These are phyloP conservation scores for Rhododendron ovatum DNA, from an alignment of 148 eudicot genomes.

Conservation along the genomic window DNA sequence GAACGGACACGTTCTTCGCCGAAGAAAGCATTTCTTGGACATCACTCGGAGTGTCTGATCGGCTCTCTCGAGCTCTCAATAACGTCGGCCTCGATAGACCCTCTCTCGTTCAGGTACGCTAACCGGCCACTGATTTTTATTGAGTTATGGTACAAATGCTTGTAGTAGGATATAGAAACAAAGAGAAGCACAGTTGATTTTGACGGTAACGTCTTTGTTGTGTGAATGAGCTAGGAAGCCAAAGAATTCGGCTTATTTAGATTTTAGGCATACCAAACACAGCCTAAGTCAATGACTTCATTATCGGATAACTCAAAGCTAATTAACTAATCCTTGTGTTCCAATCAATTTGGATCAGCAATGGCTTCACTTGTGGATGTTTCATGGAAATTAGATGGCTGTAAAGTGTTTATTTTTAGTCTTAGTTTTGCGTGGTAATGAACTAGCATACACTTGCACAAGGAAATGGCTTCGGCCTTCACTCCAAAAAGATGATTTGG, in stretches of 20 bases:
- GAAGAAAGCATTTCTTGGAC: constrained; percentile 70
- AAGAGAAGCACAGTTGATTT: background rate
- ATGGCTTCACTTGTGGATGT: background rate
- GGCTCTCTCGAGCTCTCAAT: constrained; percentile 43
- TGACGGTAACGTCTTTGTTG: background rate
- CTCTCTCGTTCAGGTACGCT: constrained; percentile 65
- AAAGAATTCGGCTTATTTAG: background rate
- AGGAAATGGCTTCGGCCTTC: background rate
- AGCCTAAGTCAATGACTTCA: background rate
- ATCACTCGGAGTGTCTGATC: constrained; percentile 60
- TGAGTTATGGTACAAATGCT: background rate
- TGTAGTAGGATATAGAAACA: background rate
- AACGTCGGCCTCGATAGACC: constrained; percentile 55
- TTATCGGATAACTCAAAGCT: background rate
- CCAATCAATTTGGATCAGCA: background rate
- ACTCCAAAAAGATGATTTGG: background rate
- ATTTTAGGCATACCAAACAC: background rate
- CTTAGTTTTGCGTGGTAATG: background rate
- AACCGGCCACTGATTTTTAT: background rate
- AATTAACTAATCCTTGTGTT: background rate
- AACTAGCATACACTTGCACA: background rate
- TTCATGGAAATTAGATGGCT: background rate
- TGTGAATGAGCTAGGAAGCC: background rate
- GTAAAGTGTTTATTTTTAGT: background rate
- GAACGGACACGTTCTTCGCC: constrained; percentile 57